These are phyloP conservation scores for Colletotrichum coccodes DNA, from an alignment of 2,329 filamentous ascomycete genomes.

Conservation along the genomic window DNA sequence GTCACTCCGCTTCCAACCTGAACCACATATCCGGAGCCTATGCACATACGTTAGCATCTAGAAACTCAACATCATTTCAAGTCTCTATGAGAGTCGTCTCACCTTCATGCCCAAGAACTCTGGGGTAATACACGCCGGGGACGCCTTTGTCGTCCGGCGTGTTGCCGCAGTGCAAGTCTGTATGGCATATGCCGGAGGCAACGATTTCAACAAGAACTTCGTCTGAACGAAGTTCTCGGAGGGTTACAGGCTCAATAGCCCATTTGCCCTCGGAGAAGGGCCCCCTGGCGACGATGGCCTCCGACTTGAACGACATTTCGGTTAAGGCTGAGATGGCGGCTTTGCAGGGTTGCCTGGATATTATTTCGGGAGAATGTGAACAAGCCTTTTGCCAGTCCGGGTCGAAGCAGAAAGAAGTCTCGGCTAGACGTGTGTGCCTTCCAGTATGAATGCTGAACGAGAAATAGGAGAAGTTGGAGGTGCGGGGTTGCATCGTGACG, in stretches of 20 bases:
- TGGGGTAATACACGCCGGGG: constrained; percentile 35
- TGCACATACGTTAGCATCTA: not conserved
- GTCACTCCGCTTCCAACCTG: constrained; percentile 53
- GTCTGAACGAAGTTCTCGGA: constrained; percentile 42
- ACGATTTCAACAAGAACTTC: constrained; percentile 64
- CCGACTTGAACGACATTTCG: constrained; percentile 39
- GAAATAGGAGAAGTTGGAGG: not conserved
- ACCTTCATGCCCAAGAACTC: constrained; percentile 65
- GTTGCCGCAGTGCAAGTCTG: constrained; percentile 59
- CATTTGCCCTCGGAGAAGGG: constrained; percentile 44
- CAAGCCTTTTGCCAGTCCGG: no score
- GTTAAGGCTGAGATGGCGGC: not conserved
- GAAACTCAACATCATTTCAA: not conserved
- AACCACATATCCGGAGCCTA: constrained; percentile 57
- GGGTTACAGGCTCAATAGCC: constrained; percentile 42
- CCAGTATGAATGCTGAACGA: not conserved
- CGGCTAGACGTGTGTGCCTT: not conserved
- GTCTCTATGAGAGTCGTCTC: not conserved
- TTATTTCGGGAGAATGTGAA: not conserved
- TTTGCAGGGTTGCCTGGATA: not conserved
- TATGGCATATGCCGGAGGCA: constrained; percentile 65
- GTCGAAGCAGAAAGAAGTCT: not conserved
- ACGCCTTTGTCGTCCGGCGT: constrained; percentile 29
- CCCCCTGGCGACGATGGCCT: constrained; percentile 43
- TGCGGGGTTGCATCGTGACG: not conserved